phyloP scores from a whole-genome alignment of 2,329 filamentous ascomycete genomes.

The Apiospora phragmitis region DNA sequence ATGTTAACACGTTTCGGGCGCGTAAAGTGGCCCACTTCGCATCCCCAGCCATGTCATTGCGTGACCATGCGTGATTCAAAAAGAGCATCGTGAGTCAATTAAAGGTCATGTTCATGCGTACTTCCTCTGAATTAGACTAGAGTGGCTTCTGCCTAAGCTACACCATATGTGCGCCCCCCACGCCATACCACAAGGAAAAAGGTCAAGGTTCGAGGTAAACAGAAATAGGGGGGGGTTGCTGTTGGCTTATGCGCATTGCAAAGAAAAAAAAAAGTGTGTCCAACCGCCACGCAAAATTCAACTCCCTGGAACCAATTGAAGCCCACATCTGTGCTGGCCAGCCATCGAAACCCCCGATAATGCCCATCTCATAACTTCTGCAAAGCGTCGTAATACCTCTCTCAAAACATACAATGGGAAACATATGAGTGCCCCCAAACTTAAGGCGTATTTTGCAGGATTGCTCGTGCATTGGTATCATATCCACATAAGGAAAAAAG shows the following conservation, averaged over 20 bases:
- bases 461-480: slow-evolving; percentile 15
- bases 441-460: slow-evolving; percentile 4
- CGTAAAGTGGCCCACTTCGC: slow-evolving; percentile 6
- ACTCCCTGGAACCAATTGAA: neutral
- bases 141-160: neutral
- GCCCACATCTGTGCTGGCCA: neutral
- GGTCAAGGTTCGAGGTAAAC: neutral
- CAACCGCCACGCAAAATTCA: neutral
- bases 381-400: neutral
- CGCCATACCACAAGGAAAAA: neutral
- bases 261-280: neutral
- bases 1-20: slow-evolving; percentile 2
- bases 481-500: slow-evolving; percentile 15
- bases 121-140: neutral
- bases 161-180: neutral
- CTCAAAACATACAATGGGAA: neutral
- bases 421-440: neutral
- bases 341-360: neutral
- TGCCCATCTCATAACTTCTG: neutral
- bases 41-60: slow-evolving; percentile 3
- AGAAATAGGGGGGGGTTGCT: neutral
- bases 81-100: neutral
- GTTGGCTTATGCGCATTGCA: neutral
- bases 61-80: neutral
- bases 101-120: neutral